A percentile compares a stretch with the other conserved stretches of the same genome.
Conservation (phyloP, 768 basidiomycete genomes). For the Clitopilus hobsonii region DNA sequence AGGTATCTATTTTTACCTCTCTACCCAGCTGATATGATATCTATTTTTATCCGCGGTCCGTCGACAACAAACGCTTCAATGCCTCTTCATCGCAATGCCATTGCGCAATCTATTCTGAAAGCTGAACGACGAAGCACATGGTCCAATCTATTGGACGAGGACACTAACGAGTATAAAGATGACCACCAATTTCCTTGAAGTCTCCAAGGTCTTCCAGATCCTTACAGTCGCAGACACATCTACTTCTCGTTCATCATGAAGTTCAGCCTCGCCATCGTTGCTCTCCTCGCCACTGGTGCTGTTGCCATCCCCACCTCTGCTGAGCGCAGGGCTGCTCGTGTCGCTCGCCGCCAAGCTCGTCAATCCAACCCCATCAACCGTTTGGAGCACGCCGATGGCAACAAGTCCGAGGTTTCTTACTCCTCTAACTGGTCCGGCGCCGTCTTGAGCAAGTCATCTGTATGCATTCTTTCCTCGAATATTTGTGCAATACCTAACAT, state of each 20-base stretch:
- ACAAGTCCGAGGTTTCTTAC: slow-evolving; percentile 20
- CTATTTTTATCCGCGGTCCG: too few relatives aligned
- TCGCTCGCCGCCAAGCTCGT: slow-evolving; percentile 5
- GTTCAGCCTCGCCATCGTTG: slow-evolving; percentile 1
- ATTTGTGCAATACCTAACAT: neutral
- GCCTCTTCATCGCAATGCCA: neutral
- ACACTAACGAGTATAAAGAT: neutral
- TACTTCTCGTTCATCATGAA: slow-evolving; percentile 2
- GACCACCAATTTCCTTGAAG: neutral
- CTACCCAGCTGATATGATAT: too few relatives aligned
- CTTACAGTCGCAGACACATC: neutral
- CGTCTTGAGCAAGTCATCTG: slow-evolving; percentile 18
- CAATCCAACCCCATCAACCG: slow-evolving; percentile 4
- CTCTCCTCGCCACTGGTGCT: slow-evolving; percentile 6
- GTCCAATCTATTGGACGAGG: neutral
- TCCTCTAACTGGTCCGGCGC: slow-evolving; percentile 33
- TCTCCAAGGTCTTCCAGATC: neutral
- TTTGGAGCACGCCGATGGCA: slow-evolving; percentile 1
- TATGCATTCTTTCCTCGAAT: slow-evolving; percentile 8
- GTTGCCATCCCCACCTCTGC: slow-evolving; percentile 5
- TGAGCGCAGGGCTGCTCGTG: slow-evolving; percentile 5
- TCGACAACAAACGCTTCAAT: neutral
- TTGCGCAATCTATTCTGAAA: neutral
- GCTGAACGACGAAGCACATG: neutral
- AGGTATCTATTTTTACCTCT: neutral